Evolutionary conservation across 1,139 yeast species (phyloP).

Genomic region (Candida tetrigidarum): DNA sequence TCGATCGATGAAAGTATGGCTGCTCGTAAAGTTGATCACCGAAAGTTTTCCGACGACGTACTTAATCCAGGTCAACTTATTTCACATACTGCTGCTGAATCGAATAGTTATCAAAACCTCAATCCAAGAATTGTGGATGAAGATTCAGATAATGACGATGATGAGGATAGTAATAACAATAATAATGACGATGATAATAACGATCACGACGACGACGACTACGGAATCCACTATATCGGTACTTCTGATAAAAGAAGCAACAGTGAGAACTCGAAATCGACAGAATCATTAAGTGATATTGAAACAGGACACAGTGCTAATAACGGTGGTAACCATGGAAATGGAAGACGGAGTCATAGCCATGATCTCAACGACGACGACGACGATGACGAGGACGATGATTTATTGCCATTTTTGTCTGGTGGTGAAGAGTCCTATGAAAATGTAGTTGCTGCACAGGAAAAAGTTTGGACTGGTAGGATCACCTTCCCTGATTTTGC

Average conservation of each 20-base stretch:
- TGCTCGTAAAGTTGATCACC: constrained; percentile 47
- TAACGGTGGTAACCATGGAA: no score
- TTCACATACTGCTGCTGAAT: constrained; percentile 15
- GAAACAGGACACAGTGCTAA: no score
- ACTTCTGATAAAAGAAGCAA: no score
- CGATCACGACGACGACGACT: no score
- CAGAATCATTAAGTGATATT: constrained; percentile 18
- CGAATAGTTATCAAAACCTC: constrained; percentile 18
- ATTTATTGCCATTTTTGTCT: constrained; percentile 6
- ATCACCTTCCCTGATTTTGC: constrained; percentile 60
- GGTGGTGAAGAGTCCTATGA: constrained; percentile 3
- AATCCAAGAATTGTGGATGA: constrained; percentile 19
- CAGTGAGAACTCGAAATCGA: constrained; percentile 10
- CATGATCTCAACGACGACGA: no score
- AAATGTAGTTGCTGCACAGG: constrained; percentile 7
- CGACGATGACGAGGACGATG: constrained; percentile 1
- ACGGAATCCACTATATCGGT: no score
- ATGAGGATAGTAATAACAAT: no score
- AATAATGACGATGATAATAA: no score
- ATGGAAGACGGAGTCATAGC: no score
- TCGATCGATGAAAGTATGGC: constrained; percentile 39
- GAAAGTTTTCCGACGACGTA: constrained; percentile 33
- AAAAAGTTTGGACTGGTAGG: constrained; percentile 57
- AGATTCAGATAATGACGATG: constrained; percentile 24
- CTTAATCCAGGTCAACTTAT: constrained; percentile 8